Base-by-base conservation (phyloP, 2,329 filamentous ascomycete genomes). In the Arthrobotrys conoides region DNA sequence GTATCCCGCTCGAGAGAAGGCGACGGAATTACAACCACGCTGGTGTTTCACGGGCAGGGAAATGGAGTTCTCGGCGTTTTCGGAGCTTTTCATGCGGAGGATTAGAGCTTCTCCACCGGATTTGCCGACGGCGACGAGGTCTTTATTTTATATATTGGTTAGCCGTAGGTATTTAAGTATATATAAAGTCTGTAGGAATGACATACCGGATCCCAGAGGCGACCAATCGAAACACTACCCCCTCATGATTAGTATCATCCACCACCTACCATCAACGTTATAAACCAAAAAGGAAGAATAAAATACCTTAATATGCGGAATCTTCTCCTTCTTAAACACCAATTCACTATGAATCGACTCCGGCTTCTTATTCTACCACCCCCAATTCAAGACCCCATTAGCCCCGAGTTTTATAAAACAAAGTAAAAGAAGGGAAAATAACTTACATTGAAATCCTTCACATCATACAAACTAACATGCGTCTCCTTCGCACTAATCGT, bases 11-110 rank as follows among this genome's bases (percentile, higher is more conserved):
- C 89, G 90, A 82, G 90, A 95, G 85, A 96, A 94, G 2, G 92
- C 91, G 48, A 96, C 92, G 0, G 92, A 92, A 82, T 95, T 93
- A 82, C 92, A 95, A 51, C 91, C 91, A 53, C 93, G 89, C 68
- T 92, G 89, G 83, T 93, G 90, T 83, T 92, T 93, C 57, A 94
- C 88, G 20, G 89, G 89, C 77, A 94, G 89, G 38, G 87, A 88
- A 82, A 89, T 93, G 66, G 88, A 91, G 80, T 89, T 88, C 81
- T 92, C 90, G 82, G 93, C 90, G 44, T 79, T 79, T n/a, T 79
- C 65, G 27, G 55, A 46, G 59, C 30, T 65, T 66, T 33, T 64
- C 59, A 96, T 88, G 78, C 90, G 88, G 71, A 96, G 85, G 20
- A 96, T 86, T 80, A 92, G 91, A 80, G 94, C 91, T 71, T 93